Evolutionary conservation across 257 asterid species (phyloP).

Genomic region (Rubia yunnanensis): DNA sequence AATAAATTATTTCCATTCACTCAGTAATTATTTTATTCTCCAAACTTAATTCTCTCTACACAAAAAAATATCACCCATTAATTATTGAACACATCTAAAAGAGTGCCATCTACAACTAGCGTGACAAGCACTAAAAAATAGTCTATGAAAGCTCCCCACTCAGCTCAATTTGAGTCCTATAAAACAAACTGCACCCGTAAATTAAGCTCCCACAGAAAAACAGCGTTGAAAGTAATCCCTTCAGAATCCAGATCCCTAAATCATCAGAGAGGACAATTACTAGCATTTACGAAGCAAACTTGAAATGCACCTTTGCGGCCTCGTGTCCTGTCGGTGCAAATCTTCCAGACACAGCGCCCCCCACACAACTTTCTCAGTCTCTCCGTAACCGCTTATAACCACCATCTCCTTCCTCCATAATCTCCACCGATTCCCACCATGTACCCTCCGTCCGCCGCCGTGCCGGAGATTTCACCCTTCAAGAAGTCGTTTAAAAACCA

Average conservation of each 20-base stretch:
- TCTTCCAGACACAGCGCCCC: not conserved
- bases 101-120: no score
- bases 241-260: no score
- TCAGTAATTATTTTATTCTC: no score
- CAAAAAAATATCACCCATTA: no score
- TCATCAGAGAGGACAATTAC: no score
- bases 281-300: not conserved
- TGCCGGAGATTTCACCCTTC: not conserved
- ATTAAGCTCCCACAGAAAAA: not conserved
- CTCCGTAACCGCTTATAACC: not conserved
- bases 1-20: no score
- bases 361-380: no score
- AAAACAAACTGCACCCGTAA: not conserved
- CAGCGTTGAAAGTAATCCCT: not conserved
- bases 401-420: not conserved
- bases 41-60: no score
- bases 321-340: slow-evolving; percentile 14
- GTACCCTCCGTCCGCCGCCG: slow-evolving; percentile 11
- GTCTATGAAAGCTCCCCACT: no score
- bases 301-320: not conserved
- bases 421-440: not conserved
- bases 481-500: slow-evolving; percentile 22
- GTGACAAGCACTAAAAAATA: no score
- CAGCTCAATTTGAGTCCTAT: no score
- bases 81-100: no score